Percentiles rank a stretch among this genome's conserved stretches.
Evolutionary conservation across 2,329 filamentous ascomycete genomes (phyloP).

Genomic region (Hymenoscyphus albidus): DNA sequence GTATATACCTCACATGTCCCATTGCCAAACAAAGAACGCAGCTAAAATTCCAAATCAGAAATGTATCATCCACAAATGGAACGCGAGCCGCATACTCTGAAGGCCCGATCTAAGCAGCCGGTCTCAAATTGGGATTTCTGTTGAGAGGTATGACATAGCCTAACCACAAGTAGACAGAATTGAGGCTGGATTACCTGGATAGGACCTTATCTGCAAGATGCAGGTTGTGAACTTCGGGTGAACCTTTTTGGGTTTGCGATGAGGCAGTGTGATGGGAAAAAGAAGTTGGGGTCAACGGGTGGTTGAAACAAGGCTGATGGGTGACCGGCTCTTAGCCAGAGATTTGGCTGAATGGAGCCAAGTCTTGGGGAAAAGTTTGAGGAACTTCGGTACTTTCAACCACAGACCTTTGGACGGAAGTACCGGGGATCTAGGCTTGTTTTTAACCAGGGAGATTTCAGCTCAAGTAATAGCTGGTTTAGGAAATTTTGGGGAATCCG

Average conservation of each 20-base stretch:
- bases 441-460: background rate
- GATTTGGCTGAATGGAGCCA: conserved; percentile 10
- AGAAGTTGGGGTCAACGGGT: background rate
- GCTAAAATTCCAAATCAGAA: background rate
- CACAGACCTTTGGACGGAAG: background rate
- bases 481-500: background rate
- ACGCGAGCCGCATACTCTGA: conserved; percentile 7
- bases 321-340: conserved; percentile 10
- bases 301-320: background rate
- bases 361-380: background rate
- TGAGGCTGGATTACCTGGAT: conserved; percentile 7
- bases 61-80: conserved; percentile 2
- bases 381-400: background rate
- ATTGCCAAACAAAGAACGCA: background rate
- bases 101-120: conserved; percentile 3
- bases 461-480: background rate
- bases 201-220: conserved; percentile 4
- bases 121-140: background rate
- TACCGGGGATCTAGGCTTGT: background rate
- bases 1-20: background rate
- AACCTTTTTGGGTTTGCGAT: conserved; percentile 10
- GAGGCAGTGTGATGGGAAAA: conserved; percentile 7
- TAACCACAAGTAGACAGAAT: conserved; percentile 1
- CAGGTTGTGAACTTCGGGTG: conserved; percentile 8
- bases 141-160: background rate